phyloP scores from a whole-genome alignment of 805 yeast species.

The Candida sithepensis region DNA sequence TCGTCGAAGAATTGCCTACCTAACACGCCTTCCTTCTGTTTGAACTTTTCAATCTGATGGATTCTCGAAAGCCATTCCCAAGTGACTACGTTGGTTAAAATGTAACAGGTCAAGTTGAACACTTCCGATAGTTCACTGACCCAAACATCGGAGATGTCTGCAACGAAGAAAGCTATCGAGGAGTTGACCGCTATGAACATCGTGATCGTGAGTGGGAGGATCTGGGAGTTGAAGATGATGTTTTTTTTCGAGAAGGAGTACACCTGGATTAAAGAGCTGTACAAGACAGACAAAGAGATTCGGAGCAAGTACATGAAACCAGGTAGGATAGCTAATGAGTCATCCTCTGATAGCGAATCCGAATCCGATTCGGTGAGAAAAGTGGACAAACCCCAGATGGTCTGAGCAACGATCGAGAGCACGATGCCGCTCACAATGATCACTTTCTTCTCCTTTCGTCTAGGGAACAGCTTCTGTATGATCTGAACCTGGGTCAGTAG shows the following conservation, averaged over 20 bases:
- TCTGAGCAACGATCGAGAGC: constrained; percentile 53
- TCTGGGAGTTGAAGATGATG: constrained; percentile 45
- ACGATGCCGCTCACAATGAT: constrained; percentile 56
- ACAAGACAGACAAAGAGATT: constrained; percentile 66
- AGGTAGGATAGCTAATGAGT: constrained; percentile 56
- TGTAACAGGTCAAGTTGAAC: constrained; percentile 68
- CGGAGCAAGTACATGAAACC: constrained; percentile 72
- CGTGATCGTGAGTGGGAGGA: constrained; percentile 53
- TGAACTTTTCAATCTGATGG: constrained; percentile 49
- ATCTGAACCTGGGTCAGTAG: constrained; percentile 72
- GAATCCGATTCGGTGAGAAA: constrained; percentile 30
- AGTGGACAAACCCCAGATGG: constrained; percentile 66
- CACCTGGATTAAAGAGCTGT: constrained; percentile 59
- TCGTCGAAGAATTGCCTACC: constrained; percentile 77
- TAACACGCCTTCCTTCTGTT: constrained; percentile 66
- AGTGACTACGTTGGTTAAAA: constrained; percentile 66
- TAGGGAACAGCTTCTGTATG: constrained; percentile 59
- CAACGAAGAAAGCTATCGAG: constrained; percentile 68
- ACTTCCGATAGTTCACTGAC: constrained; percentile 70
- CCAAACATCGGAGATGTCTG: constrained; percentile 75
- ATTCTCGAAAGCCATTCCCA: constrained; percentile 86
- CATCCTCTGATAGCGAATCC: constrained; percentile 34
- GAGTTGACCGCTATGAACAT: constrained; percentile 53
- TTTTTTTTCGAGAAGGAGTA: constrained; percentile 49
- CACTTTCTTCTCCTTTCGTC: constrained; percentile 65